phyloP scores from a whole-genome alignment of 331 rosid species.

The Saraca asoca region DNA sequence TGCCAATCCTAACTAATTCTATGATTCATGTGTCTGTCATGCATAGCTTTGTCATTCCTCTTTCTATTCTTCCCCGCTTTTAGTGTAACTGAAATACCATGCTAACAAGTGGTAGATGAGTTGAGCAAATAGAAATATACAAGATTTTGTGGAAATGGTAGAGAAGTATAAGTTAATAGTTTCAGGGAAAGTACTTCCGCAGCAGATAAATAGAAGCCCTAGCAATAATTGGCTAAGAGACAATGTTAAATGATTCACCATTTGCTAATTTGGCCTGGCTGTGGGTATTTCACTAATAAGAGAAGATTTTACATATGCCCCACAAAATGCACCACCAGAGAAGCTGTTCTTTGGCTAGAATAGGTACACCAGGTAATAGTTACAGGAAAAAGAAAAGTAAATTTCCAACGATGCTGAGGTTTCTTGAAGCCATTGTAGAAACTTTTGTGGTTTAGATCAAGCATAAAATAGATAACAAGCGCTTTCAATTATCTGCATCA shows the following conservation, averaged over 20 bases:
- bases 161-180: not conserved
- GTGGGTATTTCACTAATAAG: no score
- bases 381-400: no score
- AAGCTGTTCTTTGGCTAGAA: no score
- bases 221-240: not conserved
- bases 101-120: constrained; percentile 6
- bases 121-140: not conserved
- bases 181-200: not conserved
- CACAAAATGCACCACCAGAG: no score
- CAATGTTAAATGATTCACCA: not conserved
- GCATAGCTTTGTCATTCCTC: not conserved
- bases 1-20: no score
- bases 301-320: no score
- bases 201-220: not conserved
- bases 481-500: constrained; percentile 17
- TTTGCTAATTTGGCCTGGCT: not conserved
- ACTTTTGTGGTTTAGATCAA: no score
- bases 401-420: no score
- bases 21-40: no score
- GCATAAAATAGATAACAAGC: not conserved
- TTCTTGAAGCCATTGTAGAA: no score
- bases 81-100: not conserved
- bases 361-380: no score
- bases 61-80: not conserved
- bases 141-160: not conserved